Base-by-base conservation (phyloP, 2,329 filamentous ascomycete species). In the Hysterium pulicare region DNA sequence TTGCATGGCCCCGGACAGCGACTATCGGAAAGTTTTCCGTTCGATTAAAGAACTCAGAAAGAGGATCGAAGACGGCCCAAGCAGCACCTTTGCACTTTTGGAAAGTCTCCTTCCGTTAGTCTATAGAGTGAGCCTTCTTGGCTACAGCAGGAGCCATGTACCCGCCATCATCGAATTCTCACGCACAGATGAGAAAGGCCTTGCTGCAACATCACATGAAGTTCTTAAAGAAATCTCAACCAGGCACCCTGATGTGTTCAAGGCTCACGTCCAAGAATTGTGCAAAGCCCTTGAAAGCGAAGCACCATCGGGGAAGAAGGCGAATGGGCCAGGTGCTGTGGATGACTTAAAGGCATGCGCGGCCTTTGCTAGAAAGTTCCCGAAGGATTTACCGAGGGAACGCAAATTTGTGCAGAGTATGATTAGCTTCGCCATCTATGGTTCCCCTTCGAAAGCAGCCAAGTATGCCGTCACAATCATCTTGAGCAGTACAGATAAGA, bases 381-480 rank as follows among this genome's bases (percentile, higher is more conserved):
- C 91, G 0, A 77, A 83, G 9, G 90, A 97, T 46, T 80, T 98
- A 40, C 87, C 87, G 1, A 79, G 55, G 10, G 87, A 95, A 48
- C 82, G 84, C 42, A 87, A 86, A 51, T 91, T 97, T 55, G 75
- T 82, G 23, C 83, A 93, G 57, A 84, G 89, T 1, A 77, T 98
- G 63, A 82, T 85, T 47, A 84, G 81, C 54, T 97, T 93, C 64
- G 87, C 90, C 1, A 76, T 91, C 16, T 86, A 87, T 58, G 91
- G 91, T 17, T 79, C 79, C 19, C 91, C 90, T 2, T 79, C 87
- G 9, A 84, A 84, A 61, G 87, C 88, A 7, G 88, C 91, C 17
- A 98, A 98, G 67, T 90, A 97, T 69, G 93, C 93, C 0, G 83
- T 97, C 37, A 90, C 88, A 21, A 90, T 98, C 50, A 76, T 98